Conservation (phyloP, 1,284 basidiomycete species). For the Macrocystidia cucumis region DNA sequence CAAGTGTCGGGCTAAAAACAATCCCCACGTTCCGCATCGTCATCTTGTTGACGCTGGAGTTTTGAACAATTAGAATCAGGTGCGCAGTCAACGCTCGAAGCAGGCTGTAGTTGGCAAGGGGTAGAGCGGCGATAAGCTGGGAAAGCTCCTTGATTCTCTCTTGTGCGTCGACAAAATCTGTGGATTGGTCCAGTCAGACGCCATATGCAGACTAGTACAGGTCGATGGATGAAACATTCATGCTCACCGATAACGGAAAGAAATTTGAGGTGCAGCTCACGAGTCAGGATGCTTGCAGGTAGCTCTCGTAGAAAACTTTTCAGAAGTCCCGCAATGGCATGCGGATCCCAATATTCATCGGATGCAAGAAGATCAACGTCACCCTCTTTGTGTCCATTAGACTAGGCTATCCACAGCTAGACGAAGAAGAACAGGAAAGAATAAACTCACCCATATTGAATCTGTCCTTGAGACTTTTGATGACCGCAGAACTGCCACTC, state of each 20-base stretch:
- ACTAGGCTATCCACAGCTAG: conserved; percentile 4
- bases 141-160: conserved; percentile 87
- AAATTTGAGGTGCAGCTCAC: conserved; percentile 84
- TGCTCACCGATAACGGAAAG: conserved; percentile 83
- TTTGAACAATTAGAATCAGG: conserved; percentile 91
- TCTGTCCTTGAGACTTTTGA: conserved; percentile 88
- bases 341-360: conserved; percentile 91
- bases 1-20: conserved; percentile 92
- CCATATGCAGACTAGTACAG: conserved; percentile 2
- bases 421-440: conserved; percentile 9
- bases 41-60: conserved; percentile 94
- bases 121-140: conserved; percentile 79
- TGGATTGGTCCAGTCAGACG: conserved; percentile 8
- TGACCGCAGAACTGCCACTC: conserved; percentile 88
- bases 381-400: conserved; percentile 50
- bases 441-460: conserved; percentile 75
- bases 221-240: conserved; percentile 4
- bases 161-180: conserved; percentile 83
- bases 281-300: conserved; percentile 86
- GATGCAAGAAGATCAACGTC: conserved; percentile 82
- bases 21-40: conserved; percentile 98
- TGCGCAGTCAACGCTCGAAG: conserved; percentile 93
- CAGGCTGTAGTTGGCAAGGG: conserved; percentile 89
- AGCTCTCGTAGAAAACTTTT: conserved; percentile 89
- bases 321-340: conserved; percentile 88